Evolutionary conservation across 2,329 filamentous ascomycete species (phyloP), one percentile per base, ranked within the genome.

Genomic region (Alternaria rosae): DNA sequence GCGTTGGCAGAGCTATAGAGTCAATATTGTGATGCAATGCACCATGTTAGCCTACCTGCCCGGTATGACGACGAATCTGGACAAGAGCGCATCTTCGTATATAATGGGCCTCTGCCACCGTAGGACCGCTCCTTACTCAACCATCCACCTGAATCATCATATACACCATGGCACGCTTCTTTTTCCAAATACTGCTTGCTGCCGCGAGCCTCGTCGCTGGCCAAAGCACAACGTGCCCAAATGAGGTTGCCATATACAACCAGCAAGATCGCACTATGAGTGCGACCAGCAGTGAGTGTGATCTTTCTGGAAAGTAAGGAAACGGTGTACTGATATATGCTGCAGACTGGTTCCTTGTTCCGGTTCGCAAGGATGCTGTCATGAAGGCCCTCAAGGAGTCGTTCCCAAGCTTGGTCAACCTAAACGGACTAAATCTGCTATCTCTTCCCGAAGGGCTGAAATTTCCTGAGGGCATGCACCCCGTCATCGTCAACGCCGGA

Each of bases 231-330:
- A 51, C 54, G 26, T 65, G 62, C 25, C 56, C 53, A 13, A 65
- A 65, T n/a, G 54, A 62, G 52, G 63, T 63, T 15, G 47, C 53
- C 28, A 59, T 54, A 13, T 65, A 54, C 28, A 57, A 60, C 3
- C 53, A 28, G 11, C 57, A 63, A 25, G 60, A 60, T 15, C 63
- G 63, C 12, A 60, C 63, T 8, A 63, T 63, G 60, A 41, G 60
- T 5, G 20, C 57, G n/a, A 55, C 52, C 23, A 60, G 48, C 25
- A 60, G 63, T 65, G 3, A 35, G 48, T 53, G 15, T 26, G 11
- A 15, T 48, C 12, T 11, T 28, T n/a, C 9, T 12, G 2, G 2
- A 8, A 11, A 2, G 2, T n/a, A 17, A 35, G 28, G 6, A 20
- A 25, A 9, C 6, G 5, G 5, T 25, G 12, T 47, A 15, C 42